phyloP scores from a whole-genome alignment of 768 basidiomycete genomes.

The Punctularia strigosozonata region DNA sequence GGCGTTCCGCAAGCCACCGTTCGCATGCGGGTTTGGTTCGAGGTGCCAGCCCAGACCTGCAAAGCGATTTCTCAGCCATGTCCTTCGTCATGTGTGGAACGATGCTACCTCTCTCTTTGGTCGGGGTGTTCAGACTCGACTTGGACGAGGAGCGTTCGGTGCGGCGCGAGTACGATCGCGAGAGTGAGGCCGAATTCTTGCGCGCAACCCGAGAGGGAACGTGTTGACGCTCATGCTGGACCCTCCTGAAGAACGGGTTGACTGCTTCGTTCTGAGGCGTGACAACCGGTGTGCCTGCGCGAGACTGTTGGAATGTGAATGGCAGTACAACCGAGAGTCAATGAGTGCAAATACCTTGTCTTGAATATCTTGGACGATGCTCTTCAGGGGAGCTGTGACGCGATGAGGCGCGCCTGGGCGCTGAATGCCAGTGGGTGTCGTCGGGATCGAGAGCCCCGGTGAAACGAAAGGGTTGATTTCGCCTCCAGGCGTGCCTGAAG shows the following conservation, averaged over 20 bases:
- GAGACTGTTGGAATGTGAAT: too few species aligned
- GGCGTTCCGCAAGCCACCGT: conserved; percentile 79
- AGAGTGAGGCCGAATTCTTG: conserved; percentile 12
- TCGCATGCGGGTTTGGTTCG: conserved; percentile 60
- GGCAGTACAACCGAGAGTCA: background rate
- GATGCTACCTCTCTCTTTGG: too few species aligned
- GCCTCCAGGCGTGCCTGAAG: too few species aligned
- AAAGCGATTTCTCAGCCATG: too few species aligned
- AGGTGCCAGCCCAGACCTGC: conserved; percentile 28
- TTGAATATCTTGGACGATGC: conserved; percentile 71
- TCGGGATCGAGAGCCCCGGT: too few species aligned
- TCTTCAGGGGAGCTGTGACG: conserved; percentile 52
- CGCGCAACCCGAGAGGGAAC: conserved; percentile 4
- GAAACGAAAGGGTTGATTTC: too few species aligned
- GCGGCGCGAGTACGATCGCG: conserved; percentile 16
- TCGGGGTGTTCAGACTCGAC: conserved; percentile 44
- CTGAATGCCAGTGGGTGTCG: too few species aligned
- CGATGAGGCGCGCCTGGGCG: too few species aligned
- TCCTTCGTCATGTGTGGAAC: too few species aligned
- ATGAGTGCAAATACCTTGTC: conserved; percentile 35
- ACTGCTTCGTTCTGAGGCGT: conserved; percentile 28
- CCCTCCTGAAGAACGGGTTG: conserved; percentile 44
- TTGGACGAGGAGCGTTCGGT: conserved; percentile 27
- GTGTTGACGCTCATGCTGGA: too few species aligned
- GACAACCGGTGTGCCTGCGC: conserved; percentile 28